phyloP scores from a whole-genome alignment of 2,329 filamentous ascomycete genomes.

The Phoma herbarum region DNA sequence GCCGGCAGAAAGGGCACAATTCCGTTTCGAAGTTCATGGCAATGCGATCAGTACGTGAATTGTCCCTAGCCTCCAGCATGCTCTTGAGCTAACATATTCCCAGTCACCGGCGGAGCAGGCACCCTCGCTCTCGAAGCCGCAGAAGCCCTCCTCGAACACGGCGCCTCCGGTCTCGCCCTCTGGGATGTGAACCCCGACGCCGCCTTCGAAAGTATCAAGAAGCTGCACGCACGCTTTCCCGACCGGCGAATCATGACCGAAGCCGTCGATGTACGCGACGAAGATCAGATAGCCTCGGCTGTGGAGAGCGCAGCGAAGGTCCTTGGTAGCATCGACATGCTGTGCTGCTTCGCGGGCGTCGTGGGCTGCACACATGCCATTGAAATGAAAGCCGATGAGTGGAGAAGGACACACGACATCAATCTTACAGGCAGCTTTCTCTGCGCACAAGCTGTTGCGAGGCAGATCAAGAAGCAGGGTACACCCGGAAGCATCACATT shows the following conservation, averaged over 20 bases:
- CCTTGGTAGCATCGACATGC: conserved; percentile 63
- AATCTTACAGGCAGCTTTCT: conserved; percentile 77
- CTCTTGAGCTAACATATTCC: conserved; percentile 2
- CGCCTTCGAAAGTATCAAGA: conserved; percentile 54
- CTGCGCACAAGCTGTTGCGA: conserved; percentile 70
- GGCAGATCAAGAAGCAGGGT: conserved; percentile 50
- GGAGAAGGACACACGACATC: conserved; percentile 71
- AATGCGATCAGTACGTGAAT: conserved; percentile 60
- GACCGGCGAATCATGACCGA: conserved; percentile 59
- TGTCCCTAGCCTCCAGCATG: not conserved
- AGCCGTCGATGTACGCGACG: conserved; percentile 68
- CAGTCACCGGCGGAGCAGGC: conserved; percentile 73
- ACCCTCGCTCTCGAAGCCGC: conserved; percentile 67
- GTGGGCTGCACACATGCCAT: conserved; percentile 70
- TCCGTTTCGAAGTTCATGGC: conserved; percentile 62
- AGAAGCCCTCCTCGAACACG: conserved; percentile 73
- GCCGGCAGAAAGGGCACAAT: conserved; percentile 54
- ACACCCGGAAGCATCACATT: conserved; percentile 71
- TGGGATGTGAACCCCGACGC: conserved; percentile 65
- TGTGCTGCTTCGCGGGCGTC: conserved; percentile 74
- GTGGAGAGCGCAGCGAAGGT: conserved; percentile 49
- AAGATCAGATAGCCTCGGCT: conserved; percentile 55
- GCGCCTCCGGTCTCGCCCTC: conserved; percentile 65
- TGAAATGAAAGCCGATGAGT: conserved; percentile 66
- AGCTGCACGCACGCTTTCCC: conserved; percentile 65